Conservation (phyloP, 2,329 filamentous ascomycete genomes). For the Calonectria pteridis region DNA sequence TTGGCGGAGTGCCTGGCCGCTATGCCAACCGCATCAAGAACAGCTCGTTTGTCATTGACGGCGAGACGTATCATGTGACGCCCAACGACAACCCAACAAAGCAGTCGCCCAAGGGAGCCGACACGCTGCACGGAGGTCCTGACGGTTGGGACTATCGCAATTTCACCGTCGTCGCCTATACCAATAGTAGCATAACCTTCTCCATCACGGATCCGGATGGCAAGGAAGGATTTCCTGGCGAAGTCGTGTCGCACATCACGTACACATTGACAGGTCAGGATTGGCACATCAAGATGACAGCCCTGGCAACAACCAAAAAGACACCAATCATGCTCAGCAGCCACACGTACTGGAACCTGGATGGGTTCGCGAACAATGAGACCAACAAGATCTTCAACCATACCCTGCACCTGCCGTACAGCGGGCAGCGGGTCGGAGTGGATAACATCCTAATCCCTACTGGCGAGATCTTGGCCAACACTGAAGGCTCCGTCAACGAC, state of each 20-base stretch:
- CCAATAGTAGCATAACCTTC: constrained; percentile 78
- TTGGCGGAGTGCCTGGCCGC: constrained; percentile 79
- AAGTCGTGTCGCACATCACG: constrained; percentile 80
- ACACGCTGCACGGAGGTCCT: constrained; percentile 78
- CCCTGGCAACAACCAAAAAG: constrained; percentile 77
- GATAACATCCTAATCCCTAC: constrained; percentile 82
- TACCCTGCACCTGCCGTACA: constrained; percentile 79
- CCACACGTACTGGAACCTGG: constrained; percentile 86
- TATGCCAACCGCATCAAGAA: constrained; percentile 88
- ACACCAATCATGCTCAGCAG: constrained; percentile 86
- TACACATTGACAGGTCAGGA: constrained; percentile 76
- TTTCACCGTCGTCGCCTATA: constrained; percentile 80
- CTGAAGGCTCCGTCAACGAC: constrained; percentile 77
- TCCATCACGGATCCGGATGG: constrained; percentile 79
- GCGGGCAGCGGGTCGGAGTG: constrained; percentile 74
- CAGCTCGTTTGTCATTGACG: constrained; percentile 78
- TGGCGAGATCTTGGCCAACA: constrained; percentile 79
- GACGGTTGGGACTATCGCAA: constrained; percentile 84
- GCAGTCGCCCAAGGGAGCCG: constrained; percentile 63
- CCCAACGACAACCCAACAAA: constrained; percentile 73
- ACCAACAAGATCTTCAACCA: constrained; percentile 76
- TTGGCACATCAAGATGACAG: constrained; percentile 81
- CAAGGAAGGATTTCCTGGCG: constrained; percentile 82
- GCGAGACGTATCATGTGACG: constrained; percentile 67
- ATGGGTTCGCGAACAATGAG: constrained; percentile 81